Conservation (phyloP, 2,329 filamentous ascomycete species). For the Fusarium ambrosium region DNA sequence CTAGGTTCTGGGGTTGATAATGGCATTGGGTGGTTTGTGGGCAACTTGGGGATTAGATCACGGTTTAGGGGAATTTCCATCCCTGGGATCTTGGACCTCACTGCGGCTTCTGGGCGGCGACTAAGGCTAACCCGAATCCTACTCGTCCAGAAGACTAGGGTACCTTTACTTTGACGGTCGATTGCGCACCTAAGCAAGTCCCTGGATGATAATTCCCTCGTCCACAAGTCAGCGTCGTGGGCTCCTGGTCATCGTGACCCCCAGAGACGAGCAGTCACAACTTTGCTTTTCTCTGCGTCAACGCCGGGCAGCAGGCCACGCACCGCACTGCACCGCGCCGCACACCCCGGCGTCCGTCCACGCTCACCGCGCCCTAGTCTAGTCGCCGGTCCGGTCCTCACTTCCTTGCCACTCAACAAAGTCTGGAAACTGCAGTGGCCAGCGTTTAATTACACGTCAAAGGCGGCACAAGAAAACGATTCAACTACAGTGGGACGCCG, state of each 20-base stretch:
- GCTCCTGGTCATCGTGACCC: conserved; percentile 32
- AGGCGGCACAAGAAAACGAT: conserved; percentile 11
- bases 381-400: conserved; percentile 27
- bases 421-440: background rate
- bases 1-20: conserved; percentile 35
- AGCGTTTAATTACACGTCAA: conserved; percentile 19
- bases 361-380: conserved; percentile 20
- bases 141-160: conserved; percentile 8
- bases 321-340: background rate
- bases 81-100: conserved; percentile 39
- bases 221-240: conserved; percentile 24
- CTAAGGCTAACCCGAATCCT: conserved; percentile 28
- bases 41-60: conserved; percentile 33
- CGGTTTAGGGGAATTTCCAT: conserved; percentile 36
- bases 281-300: conserved; percentile 42
- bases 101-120: conserved; percentile 17
- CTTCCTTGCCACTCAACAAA: conserved; percentile 29
- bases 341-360: conserved; percentile 12
- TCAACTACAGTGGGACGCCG: conserved; percentile 8
- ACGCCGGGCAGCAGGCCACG: conserved; percentile 13
- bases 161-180: conserved; percentile 19
- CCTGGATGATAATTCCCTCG: conserved; percentile 27
- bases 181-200: conserved; percentile 15
- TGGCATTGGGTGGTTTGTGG: conserved; percentile 34
- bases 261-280: conserved; percentile 38